phyloP scores from a whole-genome alignment of 768 basidiomycete genomes.

The Pulveroboletus sp. region DNA sequence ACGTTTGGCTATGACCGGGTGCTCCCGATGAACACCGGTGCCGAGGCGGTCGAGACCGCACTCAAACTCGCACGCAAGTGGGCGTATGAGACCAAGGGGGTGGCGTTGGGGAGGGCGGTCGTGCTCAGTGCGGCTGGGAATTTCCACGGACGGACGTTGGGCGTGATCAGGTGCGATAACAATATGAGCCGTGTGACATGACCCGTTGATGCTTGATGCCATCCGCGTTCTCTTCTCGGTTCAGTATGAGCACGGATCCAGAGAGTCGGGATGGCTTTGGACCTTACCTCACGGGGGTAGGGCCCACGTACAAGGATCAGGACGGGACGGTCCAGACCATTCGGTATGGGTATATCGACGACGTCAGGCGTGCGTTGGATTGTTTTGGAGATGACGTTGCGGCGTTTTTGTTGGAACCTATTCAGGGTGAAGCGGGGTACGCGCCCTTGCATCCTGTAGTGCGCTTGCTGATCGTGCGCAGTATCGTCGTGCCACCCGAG shows the following conservation, averaged over 20 bases:
- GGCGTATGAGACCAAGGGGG: constrained; percentile 80
- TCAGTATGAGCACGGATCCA: constrained; percentile 92
- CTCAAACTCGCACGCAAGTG: constrained; percentile 96
- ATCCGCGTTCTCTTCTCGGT: constrained; percentile 13
- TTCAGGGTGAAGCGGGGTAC: constrained; percentile 98
- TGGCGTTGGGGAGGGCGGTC: constrained; percentile 64
- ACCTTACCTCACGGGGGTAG: constrained; percentile 83
- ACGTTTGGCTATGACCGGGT: constrained; percentile 95
- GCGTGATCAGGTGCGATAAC: constrained; percentile 66
- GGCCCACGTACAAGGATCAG: constrained; percentile 67
- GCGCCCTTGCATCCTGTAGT: constrained; percentile 26
- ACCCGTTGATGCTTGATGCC: constrained; percentile 2
- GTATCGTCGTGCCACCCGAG: constrained; percentile 87
- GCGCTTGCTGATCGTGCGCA: constrained; percentile 25
- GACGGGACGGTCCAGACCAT: constrained; percentile 53
- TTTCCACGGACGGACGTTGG: constrained; percentile 93
- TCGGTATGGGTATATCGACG: constrained; percentile 79
- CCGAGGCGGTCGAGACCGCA: constrained; percentile 97
- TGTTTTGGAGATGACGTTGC: constrained; percentile 80
- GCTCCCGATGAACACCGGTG: constrained; percentile 98
- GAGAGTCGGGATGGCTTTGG: constrained; percentile 87
- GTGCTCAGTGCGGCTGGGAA: constrained; percentile 86
- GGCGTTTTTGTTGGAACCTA: constrained; percentile 95
- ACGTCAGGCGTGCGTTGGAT: constrained; percentile 79
- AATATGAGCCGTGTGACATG: neutral